Base-by-base conservation (phyloP, 208 protist genomes). In the Porcisia deanei region DNA sequence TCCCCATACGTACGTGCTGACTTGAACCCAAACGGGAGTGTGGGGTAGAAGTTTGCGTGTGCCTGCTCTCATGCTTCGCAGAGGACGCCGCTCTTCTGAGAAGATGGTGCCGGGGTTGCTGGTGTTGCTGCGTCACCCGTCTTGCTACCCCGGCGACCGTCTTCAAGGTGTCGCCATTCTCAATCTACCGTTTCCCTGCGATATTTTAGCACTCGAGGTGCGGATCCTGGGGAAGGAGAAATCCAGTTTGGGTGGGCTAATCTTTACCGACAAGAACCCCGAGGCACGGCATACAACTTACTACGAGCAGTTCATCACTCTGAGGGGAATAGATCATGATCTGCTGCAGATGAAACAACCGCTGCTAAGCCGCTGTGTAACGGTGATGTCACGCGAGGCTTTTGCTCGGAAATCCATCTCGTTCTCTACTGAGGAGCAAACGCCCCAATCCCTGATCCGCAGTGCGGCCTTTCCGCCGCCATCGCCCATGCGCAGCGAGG, bases 151-250 rank as follows among this genome's bases (percentile, higher is more conserved):
- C 9, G 87, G 88, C 52, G 86, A 93, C 49, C 71, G 53, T 39
- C 30, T 96, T 47, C 39, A 75, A 12, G 91, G 84, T 47, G 75
- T 92, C 54, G 85, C 91, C 67, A 77, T 88, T n/a, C 25, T 96
- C 5, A 69, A 76, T 52, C 37, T 94, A 25, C 54, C 77, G 10
- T 57, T 22, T 3, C 83, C 86, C 1, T 20, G 85, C 3, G 66
- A 84, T 49, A 60, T 90, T 34, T 47, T 82, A 39, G 70, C 79
- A 37, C 72, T 96, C 7, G 75, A 91, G 63, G 80, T 85, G 12
- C 47, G 76, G 57, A 22, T 93, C n/a, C n/a, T 20, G 18, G 86
- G 84, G 12, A 70, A 75, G 2, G 87, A 94, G 67, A 59, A 54
- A 10, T 72, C 87, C 0, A 61, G 53, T 43, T 67, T 92, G 54